Base-by-base conservation (phyloP, 1,284 basidiomycete species). In the Kwoniella shivajii region DNA sequence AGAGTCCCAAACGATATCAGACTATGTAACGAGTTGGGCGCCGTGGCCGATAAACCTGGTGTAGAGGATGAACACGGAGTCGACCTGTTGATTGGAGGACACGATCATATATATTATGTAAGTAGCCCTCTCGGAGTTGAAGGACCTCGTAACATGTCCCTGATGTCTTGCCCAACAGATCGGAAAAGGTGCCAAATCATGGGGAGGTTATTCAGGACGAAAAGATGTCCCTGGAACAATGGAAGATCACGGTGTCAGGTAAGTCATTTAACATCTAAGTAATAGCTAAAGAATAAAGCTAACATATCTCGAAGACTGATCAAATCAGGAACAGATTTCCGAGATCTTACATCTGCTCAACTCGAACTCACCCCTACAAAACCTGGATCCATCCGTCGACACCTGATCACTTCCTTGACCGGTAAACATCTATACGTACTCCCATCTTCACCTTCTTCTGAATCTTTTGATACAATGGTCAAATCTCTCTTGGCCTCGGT, bases 241-340 rank as follows among this genome's bases (percentile, higher is more conserved):
- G 68, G 81, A 81, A 14, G 92, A 95, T 71, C 67, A 84, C 2
- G 88, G 88, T 3, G 85, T 89, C 39, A 76, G 87, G 59, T 82
- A 87, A 31, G 81, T 63, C 31, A 53, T 22, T n/a, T n/a, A n/a
- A n/a, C n/a, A n/a, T n/a, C n/a, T n/a, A n/a, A n/a, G n/a, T n/a
- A n/a, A n/a, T n/a, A n/a, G n/a, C n/a, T n/a, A n/a, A n/a, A n/a
- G 43, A 16, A 6, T 31, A 10, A 30, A 5, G 20, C 52, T 54
- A 24, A 49, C 27, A 37, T 1, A 11, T 20, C 16, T 13, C 13
- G n/a, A 18, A 69, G 72, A 9, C 61, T 93, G n/a, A 76, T 78
- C 64, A 96, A 96, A 75, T 91, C 88, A 62, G 92, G 92, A 5
- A 90, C 88, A 5, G 92, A 96, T 76, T 96, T 96, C 74, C 84